Percentiles rank a stretch among this genome's conserved stretches.
Evolutionary conservation across 352 stramenopile genomes (phyloP).

Genomic region (Pythium insidiosum): DNA sequence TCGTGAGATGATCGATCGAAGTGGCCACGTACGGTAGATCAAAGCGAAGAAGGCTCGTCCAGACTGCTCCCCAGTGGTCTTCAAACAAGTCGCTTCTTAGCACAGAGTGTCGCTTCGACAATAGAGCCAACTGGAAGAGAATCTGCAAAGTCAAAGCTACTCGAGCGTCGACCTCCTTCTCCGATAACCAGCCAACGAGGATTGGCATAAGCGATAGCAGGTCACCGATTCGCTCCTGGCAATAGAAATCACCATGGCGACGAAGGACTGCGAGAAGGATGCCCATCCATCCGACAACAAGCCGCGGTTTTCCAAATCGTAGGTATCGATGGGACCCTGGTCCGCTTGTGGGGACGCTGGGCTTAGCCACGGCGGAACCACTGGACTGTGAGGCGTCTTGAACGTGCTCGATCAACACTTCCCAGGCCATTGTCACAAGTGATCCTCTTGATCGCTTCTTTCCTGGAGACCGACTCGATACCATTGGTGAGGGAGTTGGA

Average conservation of each 20-base stretch:
- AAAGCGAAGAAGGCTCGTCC: conserved; percentile 5
- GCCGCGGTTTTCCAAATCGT: not conserved
- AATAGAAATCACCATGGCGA: conserved; percentile 16
- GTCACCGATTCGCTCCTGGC: conserved; percentile 12
- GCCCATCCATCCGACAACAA: conserved; percentile 6
- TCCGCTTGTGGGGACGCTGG: no score
- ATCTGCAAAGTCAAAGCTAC: conserved; percentile 12
- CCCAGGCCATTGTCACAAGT: conserved; percentile 16
- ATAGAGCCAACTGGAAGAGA: conserved; percentile 10
- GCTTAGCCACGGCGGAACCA: no score
- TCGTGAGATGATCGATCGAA: not conserved
- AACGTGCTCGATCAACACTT: conserved; percentile 13
- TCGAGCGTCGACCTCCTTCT: conserved; percentile 9
- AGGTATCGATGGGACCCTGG: not conserved
- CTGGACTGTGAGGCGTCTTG: not conserved
- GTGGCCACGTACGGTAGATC: conserved; percentile 11
- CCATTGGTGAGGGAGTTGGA: conserved; percentile 5
- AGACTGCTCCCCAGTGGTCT: conserved; percentile 11
- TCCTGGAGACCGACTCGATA: no score
- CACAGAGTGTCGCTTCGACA: conserved; percentile 7
- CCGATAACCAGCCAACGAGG: conserved; percentile 6
- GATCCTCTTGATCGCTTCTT: conserved; percentile 14
- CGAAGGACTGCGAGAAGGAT: conserved; percentile 11
- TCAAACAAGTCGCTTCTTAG: conserved; percentile 16
- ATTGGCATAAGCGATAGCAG: conserved; percentile 12